phyloP scores from a whole-genome alignment of 202 grass and related monocot species.

The Digitaria exilis region DNA sequence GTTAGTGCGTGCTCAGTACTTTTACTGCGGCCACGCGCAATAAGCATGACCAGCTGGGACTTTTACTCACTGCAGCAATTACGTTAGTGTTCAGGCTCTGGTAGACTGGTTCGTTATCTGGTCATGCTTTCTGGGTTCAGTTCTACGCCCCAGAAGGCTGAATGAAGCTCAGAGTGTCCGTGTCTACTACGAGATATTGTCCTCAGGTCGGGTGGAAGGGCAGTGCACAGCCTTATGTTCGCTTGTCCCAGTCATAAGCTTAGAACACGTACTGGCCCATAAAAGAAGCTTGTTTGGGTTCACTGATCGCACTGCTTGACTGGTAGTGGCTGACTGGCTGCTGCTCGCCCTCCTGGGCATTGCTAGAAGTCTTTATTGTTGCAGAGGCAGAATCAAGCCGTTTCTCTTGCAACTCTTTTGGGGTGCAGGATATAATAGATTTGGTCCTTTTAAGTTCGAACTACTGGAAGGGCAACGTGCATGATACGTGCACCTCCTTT shows the following conservation, averaged over 20 bases:
- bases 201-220: conserved; percentile 39
- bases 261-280: conserved; percentile 30
- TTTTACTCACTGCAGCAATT: conserved; percentile 33
- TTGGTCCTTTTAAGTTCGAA: conserved; percentile 1
- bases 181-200: conserved; percentile 33
- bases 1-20: conserved; percentile 35
- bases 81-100: conserved; percentile 28
- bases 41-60: conserved; percentile 12
- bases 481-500: neutral
- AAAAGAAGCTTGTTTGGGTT: conserved; percentile 35
- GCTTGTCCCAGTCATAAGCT: conserved; percentile 30
- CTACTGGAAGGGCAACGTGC: conserved; percentile 3
- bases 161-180: conserved; percentile 10
- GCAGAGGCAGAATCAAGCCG: neutral
- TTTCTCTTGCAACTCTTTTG: conserved; percentile 32
- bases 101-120: conserved; percentile 32
- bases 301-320: conserved; percentile 36
- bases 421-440: conserved; percentile 23
- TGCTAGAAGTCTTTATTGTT: conserved; percentile 40
- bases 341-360: conserved; percentile 40
- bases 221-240: conserved; percentile 38
- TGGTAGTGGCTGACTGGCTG: conserved; percentile 38
- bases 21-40: conserved; percentile 16
- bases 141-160: conserved; percentile 16
- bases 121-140: conserved; percentile 39